These are phyloP conservation scores for Nakaseomyces sp. DNA, from an alignment of 1,139 yeast genomes.

Conservation along the genomic window DNA sequence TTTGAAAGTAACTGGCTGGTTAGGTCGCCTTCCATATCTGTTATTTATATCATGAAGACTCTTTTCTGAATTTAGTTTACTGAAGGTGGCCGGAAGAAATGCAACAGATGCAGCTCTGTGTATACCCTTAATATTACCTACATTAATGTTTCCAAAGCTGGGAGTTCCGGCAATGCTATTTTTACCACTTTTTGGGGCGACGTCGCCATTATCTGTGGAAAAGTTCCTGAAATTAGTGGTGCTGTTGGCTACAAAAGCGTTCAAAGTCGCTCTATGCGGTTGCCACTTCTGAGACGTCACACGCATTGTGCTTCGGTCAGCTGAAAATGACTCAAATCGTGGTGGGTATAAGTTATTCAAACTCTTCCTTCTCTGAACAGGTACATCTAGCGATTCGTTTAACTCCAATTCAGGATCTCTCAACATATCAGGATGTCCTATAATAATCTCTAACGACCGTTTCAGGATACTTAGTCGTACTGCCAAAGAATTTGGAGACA, in stretches of 20 bases:
- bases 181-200: slow-evolving; percentile 5
- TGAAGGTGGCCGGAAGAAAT: slow-evolving; percentile 8
- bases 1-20: slow-evolving; percentile 7
- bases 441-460: slow-evolving; percentile 56
- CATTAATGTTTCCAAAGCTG: neutral
- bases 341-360: slow-evolving; percentile 2
- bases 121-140: slow-evolving; percentile 1
- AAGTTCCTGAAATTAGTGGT: slow-evolving; percentile 1
- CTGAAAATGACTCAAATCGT: slow-evolving; percentile 7
- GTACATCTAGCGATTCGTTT: neutral
- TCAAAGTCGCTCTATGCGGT: slow-evolving; percentile 57
- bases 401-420: slow-evolving; percentile 12
- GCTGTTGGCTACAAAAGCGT: slow-evolving; percentile 39
- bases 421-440: slow-evolving; percentile 22
- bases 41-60: slow-evolving; percentile 1
- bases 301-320: slow-evolving; percentile 6
- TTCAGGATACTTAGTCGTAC: slow-evolving; percentile 65
- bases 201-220: neutral
- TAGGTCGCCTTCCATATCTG: slow-evolving; percentile 5
- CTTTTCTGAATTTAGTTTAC: neutral
- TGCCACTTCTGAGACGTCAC: slow-evolving; percentile 26
- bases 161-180: neutral
- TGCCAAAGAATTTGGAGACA: slow-evolving; percentile 72
- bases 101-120: slow-evolving; percentile 15
- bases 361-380: slow-evolving; percentile 10